Evolutionary conservation across 768 basidiomycete species (phyloP).

Genomic region (Tylopilus sp.): DNA sequence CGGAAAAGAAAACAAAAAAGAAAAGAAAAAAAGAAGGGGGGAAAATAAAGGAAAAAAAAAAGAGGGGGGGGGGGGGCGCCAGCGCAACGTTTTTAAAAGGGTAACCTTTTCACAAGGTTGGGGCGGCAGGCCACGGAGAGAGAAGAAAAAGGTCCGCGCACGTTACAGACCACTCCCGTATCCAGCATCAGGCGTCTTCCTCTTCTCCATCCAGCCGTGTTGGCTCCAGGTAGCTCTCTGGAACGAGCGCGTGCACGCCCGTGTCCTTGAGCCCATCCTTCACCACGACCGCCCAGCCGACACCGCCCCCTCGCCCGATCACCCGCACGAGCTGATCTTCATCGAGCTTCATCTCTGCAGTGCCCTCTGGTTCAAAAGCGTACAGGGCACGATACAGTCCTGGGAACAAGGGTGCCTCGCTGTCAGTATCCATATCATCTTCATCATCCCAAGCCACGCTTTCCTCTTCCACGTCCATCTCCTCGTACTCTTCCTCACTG

Average conservation of each 20-base stretch:
- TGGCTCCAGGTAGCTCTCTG: constrained; percentile 71
- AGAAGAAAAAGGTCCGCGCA: neutral
- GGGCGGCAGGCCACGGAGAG: neutral
- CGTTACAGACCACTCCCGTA: too few species aligned
- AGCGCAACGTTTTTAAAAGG: constrained; percentile 8
- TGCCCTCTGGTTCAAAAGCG: constrained; percentile 75
- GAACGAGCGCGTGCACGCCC: constrained; percentile 66
- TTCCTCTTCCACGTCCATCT: constrained; percentile 28
- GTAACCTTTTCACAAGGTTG: neutral
- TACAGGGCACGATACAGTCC: constrained; percentile 78
- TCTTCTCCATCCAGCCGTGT: constrained; percentile 37
- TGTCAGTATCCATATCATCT: constrained; percentile 5
- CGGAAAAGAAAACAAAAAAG: neutral
- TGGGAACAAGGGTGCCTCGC: constrained; percentile 46
- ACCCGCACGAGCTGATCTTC: constrained; percentile 77
- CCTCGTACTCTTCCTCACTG: constrained; percentile 28
- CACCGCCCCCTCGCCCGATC: constrained; percentile 70
- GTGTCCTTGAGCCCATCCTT: constrained; percentile 35
- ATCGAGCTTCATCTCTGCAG: constrained; percentile 76
- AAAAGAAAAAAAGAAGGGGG: neutral
- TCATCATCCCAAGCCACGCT: constrained; percentile 29
- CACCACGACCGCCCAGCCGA: constrained; percentile 77
- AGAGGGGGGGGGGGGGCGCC: constrained; percentile 14
- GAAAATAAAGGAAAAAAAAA: neutral
- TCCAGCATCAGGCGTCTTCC: constrained; percentile 8